Conservation (phyloP, 371 early-diverging fungal species). For the Parasitella parasitica region DNA sequence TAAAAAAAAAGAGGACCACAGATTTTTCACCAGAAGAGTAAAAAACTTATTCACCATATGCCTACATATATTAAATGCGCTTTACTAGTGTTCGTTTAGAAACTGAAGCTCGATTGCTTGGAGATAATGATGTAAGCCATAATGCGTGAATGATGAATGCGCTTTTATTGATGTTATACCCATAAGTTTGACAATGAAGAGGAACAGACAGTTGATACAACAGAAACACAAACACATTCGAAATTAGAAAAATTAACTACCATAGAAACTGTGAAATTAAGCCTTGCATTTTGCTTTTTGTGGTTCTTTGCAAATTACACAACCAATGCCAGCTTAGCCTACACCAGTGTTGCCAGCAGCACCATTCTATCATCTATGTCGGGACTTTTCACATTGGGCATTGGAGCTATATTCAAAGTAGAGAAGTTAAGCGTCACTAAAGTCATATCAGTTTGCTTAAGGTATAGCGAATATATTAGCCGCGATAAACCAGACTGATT, state of each 20-base stretch:
- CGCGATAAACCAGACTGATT: neutral
- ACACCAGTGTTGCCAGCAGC: conserved; percentile 71
- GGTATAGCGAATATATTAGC: conserved; percentile 29
- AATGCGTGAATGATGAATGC: neutral
- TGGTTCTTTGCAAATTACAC: conserved; percentile 76
- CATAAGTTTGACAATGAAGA: neutral
- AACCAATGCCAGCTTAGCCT: conserved; percentile 68
- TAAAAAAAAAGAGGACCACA: conserved; percentile 3
- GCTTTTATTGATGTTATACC: neutral
- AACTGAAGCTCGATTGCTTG: conserved; percentile 8
- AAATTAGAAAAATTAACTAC: conserved; percentile 10
- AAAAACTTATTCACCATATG: neutral
- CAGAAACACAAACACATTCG: neutral
- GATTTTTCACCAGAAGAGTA: conserved; percentile 11
- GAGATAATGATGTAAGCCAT: conserved; percentile 7
- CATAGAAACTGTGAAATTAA: conserved; percentile 56
- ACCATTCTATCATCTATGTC: conserved; percentile 74
- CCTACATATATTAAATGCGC: neutral
- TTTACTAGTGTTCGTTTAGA: conserved; percentile 6
- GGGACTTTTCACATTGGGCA: conserved; percentile 72
- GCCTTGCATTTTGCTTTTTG: conserved; percentile 65
- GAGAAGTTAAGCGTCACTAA: conserved; percentile 61
- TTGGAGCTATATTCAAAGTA: conserved; percentile 67
- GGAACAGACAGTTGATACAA: neutral
- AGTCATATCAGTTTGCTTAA: conserved; percentile 56